Evolutionary conservation across 1,284 basidiomycete genomes (phyloP), one percentile per base, ranked within the genome.

Genomic region (Schizophyllum amplum): DNA sequence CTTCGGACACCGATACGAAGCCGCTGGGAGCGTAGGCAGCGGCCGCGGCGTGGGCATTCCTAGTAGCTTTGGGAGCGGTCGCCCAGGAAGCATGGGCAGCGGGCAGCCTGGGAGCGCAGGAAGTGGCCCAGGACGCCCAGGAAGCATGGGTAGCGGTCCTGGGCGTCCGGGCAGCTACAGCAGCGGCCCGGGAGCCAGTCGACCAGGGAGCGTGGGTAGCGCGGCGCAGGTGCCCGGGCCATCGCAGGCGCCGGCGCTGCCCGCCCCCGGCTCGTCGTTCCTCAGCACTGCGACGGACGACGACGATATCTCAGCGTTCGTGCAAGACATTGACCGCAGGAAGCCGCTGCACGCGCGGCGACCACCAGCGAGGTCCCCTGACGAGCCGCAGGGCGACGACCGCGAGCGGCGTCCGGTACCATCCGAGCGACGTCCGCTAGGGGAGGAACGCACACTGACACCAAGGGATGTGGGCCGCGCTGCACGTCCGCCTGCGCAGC

Each of bases 241-340:
- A n/a, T n/a, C n/a, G n/a, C n/a, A n/a, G 61, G 74, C 33, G 72
- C 15, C 48, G 3, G 15, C 15, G 48, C 2, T 24, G 3, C 24
- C 48, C 11, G 15, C 48, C 15, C 21, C 48, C 11, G 48, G 48
- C 3, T 66, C 76, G 5, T 77, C 77, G 5, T 80, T 74, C 65
- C 66, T 79, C 57, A 76, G 74, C 58, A 69, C 71, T 3, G 73
- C 73, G 48, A 79, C 79, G 13, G 86, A 90, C 59, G 86, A 89
- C 63, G 87, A 88, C 63, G 87, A 90, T 53, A 82, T 90, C 24
- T 86, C 84, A 3, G 74, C 79, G 15, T 90, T 90, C 64, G 83
- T 90, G 46, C 82, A 86, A 64, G 84, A 87, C 54, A 88, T 89
- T 51, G 86, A 87, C 61, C 69, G 77, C 24, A 75, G 84, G 20